Evolutionary conservation across 2,329 filamentous ascomycete species (phyloP), one percentile per base, ranked within the genome.

Genomic region (Penicillium sp.): DNA sequence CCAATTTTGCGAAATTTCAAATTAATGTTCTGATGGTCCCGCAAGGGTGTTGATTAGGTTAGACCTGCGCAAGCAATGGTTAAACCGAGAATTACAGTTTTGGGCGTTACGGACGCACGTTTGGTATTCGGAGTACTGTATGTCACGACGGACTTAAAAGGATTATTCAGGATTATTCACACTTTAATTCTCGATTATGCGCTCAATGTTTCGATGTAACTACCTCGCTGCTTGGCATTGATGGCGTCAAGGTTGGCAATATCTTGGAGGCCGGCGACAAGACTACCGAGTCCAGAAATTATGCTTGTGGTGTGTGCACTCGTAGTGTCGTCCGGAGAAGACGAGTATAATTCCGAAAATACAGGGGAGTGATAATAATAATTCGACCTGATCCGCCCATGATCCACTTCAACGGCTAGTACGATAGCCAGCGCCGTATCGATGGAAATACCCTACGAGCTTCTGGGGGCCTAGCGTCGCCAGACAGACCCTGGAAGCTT

Each of bases 401-500:
- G 53, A 53, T 66, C 63, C 63, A 63, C 63, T 57, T 22, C 42
- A 62, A 59, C 61, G 51, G 55, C 55, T 55, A 58, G 59, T 60
- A 57, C 57, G 49, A 59, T 61, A 62, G 61, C 47, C 57, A 57
- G 39, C 47, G 54, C 50, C 50, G 59, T 63, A 61, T 63, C 49
- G 57, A 42, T 58, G 55, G 20, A 56, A 57, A 56, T 62, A 49
- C 41, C 8, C 41, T 57, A 43, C 37, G 57, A 62, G 57, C 55
- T 62, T 64, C 61, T 64, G 53, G 59, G 50, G 64, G 4, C 22
- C 22, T 22, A 64, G 63, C 57, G 60, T 67, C 61, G 57, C 51
- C 50, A 55, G 55, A 61, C 55, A 63, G 62, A 67, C 62, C 63
- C 62, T 66, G 58, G 65, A 65, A 68, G 66, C 66, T 68, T 68